phyloP scores from a whole-genome alignment of 2,329 filamentous ascomycete genomes.

The Macroventuria anomochaeta region DNA sequence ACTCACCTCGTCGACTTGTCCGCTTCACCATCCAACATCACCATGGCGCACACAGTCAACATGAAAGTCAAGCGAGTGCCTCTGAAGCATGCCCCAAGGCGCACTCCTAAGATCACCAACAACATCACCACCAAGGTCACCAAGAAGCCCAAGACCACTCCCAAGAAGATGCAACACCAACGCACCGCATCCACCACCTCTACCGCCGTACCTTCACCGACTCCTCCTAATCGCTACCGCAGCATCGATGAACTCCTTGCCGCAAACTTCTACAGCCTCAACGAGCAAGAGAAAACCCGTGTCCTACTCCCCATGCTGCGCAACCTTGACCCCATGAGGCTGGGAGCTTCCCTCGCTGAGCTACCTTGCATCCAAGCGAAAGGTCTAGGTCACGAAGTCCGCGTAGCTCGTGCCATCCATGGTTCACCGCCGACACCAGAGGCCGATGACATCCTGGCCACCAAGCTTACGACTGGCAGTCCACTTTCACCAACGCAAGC shows the following conservation, averaged over 20 bases:
- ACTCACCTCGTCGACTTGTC: neutral
- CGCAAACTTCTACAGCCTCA: conserved; percentile 18
- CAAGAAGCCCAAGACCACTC: conserved; percentile 2
- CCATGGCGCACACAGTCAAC: neutral
- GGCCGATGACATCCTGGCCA: neutral
- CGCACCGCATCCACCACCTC: neutral
- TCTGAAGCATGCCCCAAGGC: neutral
- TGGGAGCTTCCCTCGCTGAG: neutral
- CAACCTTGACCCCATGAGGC: conserved; percentile 22
- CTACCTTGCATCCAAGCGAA: neutral
- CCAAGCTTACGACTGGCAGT: neutral
- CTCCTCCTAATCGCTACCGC: neutral
- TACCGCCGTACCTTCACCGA: neutral
- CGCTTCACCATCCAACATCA: neutral
- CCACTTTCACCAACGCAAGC: neutral
- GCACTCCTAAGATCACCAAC: neutral
- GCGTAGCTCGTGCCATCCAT: neutral
- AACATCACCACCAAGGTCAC: conserved; percentile 1
- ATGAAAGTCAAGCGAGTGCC: neutral
- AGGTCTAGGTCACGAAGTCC: conserved; percentile 4
- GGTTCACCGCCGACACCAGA: neutral
- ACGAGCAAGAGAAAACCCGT: conserved; percentile 23
- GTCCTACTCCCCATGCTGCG: conserved; percentile 29
- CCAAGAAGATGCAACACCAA: conserved; percentile 7
- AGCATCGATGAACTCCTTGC: conserved; percentile 19